Conservation (phyloP, 78 protist species). For the Dictyostelium intermedium region DNA sequence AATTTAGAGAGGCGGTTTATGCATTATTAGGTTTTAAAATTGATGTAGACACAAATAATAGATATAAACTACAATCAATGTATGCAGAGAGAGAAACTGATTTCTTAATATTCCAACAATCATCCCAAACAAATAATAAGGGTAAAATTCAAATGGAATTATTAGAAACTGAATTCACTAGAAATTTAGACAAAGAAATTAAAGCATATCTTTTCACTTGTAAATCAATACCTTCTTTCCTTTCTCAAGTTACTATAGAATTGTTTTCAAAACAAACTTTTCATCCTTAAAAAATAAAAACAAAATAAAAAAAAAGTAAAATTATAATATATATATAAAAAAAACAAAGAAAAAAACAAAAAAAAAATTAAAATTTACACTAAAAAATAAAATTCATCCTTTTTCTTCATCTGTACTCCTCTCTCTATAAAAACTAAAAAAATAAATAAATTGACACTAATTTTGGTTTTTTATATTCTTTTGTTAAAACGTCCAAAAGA, state of each 20-base stretch:
- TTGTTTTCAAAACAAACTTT: conserved; percentile 41
- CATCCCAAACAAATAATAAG: background rate
- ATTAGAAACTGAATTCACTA: conserved; percentile 67
- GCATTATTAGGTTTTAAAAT: conserved; percentile 55
- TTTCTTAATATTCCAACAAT: conserved; percentile 48
- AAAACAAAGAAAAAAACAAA: background rate
- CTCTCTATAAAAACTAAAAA: too few relatives aligned
- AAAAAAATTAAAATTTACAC: too few relatives aligned
- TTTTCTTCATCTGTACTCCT: too few relatives aligned
- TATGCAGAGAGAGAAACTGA: conserved; percentile 72
- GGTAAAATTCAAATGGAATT: conserved; percentile 43
- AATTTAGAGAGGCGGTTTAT: conserved; percentile 70
- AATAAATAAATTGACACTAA: too few relatives aligned
- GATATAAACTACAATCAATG: conserved; percentile 55
- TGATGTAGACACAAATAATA: conserved; percentile 40
- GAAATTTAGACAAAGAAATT: conserved; percentile 49
- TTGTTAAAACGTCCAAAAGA: background rate
- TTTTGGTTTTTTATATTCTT: background rate
- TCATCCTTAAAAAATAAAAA: conserved; percentile 45
- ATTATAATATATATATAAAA: too few relatives aligned
- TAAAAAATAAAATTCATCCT: too few relatives aligned
- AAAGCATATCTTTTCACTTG: conserved; percentile 56
- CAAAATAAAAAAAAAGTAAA: too few relatives aligned
- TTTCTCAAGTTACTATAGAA: conserved; percentile 34
- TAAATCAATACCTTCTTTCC: conserved; percentile 77